These are phyloP conservation scores for Zygosaccharomyces pseudobailii DNA, from an alignment of 1,139 yeast species.

Conservation along the genomic window DNA sequence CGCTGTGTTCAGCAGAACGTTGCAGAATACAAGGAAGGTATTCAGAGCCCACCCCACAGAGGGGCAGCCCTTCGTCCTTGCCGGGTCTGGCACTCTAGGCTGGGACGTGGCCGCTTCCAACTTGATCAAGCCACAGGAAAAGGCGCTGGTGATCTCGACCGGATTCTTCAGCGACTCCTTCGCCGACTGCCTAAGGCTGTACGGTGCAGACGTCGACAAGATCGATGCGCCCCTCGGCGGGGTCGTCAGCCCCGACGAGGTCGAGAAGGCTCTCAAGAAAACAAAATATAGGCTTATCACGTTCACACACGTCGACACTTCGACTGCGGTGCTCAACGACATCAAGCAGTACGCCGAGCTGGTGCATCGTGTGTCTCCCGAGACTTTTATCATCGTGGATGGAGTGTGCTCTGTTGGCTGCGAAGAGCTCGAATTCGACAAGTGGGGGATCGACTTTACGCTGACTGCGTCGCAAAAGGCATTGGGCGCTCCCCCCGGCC, in stretches of 20 bases:
- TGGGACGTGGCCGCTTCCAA: conserved; percentile 90
- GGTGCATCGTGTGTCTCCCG: conserved; percentile 65
- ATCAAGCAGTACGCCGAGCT: conserved; percentile 58
- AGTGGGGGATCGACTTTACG: conserved; percentile 86
- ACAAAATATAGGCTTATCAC: conserved; percentile 65
- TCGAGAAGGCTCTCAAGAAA: conserved; percentile 50
- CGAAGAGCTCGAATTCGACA: conserved; percentile 78
- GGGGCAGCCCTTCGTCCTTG: conserved; percentile 74
- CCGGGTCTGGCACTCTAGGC: conserved; percentile 93
- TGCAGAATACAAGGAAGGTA: conserved; percentile 63
- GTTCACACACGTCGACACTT: conserved; percentile 93
- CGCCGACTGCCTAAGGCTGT: conserved; percentile 70
- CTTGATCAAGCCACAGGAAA: conserved; percentile 51
- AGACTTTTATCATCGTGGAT: conserved; percentile 79
- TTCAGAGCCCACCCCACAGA: conserved; percentile 51
- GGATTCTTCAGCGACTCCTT: conserved; percentile 88
- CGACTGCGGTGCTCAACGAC: conserved; percentile 83
- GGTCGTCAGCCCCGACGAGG: conserved; percentile 49
- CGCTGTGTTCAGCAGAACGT: conserved; percentile 62
- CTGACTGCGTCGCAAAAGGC: conserved; percentile 95
- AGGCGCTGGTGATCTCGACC: conserved; percentile 80
- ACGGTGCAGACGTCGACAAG: conserved; percentile 64
- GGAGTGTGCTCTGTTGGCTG: conserved; percentile 94
- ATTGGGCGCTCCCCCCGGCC: conserved; percentile 90
- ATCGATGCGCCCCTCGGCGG: conserved; percentile 69